Percentiles rank a stretch among this genome's conserved stretches.
These are phyloP conservation scores for Coffea humblotiana DNA, from an alignment of 305 asterid genomes.

Conservation along the genomic window DNA sequence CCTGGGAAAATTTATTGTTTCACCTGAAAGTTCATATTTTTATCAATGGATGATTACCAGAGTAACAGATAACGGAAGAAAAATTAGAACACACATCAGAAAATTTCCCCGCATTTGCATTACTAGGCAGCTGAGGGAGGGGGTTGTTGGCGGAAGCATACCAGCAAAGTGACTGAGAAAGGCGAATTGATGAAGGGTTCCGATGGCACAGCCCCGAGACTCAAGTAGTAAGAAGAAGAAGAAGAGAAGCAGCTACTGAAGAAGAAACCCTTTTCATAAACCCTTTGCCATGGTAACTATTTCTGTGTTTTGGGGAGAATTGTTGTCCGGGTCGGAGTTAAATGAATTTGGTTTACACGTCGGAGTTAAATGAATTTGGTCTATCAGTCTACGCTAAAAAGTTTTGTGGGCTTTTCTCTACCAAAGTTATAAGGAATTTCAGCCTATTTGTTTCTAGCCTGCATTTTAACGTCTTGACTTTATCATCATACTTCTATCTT, in stretches of 20 bases:
- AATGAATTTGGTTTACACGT: not conserved
- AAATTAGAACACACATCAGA: not conserved
- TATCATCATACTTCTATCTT: too few species aligned
- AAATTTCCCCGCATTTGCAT: not conserved
- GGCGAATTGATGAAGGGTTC: not conserved
- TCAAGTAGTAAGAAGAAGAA: not conserved
- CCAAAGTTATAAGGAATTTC: not conserved
- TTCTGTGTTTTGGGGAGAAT: not conserved
- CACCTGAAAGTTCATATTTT: not conserved
- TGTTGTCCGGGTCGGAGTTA: not conserved
- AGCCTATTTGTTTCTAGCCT: not conserved
- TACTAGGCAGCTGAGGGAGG: not conserved
- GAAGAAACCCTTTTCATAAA: conserved; percentile 18
- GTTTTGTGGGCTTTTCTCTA: not conserved
- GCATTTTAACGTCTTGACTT: too few species aligned
- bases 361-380: not conserved
- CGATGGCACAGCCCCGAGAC: not conserved
- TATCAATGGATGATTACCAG: not conserved
- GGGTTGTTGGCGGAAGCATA: not conserved
- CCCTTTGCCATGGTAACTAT: not conserved
- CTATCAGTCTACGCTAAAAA: too few species aligned
- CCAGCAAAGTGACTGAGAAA: conserved; percentile 6
- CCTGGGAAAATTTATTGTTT: not conserved
- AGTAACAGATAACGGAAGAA: not conserved
- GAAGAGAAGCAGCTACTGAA: not conserved